phyloP scores from a whole-genome alignment of 2,329 filamentous ascomycete genomes.

The Colletotrichum musae region DNA sequence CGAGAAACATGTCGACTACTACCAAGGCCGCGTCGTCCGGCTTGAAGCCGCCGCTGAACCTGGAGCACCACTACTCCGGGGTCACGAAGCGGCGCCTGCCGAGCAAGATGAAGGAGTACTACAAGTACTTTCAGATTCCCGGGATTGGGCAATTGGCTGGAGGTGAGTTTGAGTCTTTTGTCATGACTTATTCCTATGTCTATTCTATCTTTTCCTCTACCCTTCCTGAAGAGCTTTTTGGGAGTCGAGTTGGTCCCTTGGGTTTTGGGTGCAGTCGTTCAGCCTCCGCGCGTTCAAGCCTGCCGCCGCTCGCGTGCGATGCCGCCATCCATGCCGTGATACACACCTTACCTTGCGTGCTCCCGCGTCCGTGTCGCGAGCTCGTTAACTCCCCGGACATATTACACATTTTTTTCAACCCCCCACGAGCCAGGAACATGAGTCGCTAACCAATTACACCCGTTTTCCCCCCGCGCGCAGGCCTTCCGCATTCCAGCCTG shows the following conservation, averaged over 20 bases:
- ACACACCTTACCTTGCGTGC: conserved; percentile 36
- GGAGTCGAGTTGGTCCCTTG: not conserved
- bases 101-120: conserved; percentile 84
- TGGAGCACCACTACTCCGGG: conserved; percentile 84
- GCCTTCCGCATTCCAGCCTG: conserved; percentile 83
- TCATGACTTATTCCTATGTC: not conserved
- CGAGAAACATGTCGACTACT: conserved; percentile 19
- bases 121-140: conserved; percentile 83
- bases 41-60: conserved; percentile 71
- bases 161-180: conserved; percentile 58
- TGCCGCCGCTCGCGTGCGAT: not conserved
- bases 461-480: conserved; percentile 56
- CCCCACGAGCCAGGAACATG: conserved; percentile 2
- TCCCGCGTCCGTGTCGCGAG: not conserved
- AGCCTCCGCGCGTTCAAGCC: not conserved
- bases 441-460: conserved; percentile 20
- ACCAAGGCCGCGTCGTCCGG: conserved; percentile 17
- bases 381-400: not conserved
- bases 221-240: not conserved
- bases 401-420: not conserved
- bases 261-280: not conserved
- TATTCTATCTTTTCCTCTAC: no score
- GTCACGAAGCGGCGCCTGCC: conserved; percentile 74
- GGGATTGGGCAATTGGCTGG: conserved; percentile 75
- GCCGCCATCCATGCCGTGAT: conserved; percentile 38